phyloP scores from a whole-genome alignment of 192 early-diverging fungal species.

The Hyaloraphidium curvatum region DNA sequence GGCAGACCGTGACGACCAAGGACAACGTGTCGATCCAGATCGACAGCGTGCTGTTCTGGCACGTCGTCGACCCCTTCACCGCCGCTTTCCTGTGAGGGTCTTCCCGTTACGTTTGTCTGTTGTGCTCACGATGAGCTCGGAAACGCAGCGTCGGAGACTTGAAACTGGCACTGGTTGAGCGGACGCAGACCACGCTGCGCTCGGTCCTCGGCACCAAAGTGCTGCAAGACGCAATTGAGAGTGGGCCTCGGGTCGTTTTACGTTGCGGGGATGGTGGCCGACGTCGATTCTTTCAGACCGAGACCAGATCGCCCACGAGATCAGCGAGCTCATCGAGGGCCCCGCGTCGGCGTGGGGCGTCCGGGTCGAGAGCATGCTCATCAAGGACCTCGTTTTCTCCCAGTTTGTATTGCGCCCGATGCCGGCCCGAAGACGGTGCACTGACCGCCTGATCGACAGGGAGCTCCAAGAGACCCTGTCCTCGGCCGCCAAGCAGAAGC shows the following conservation, averaged over 20 bases:
- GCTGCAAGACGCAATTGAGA: slow-evolving; percentile 77
- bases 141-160: no score
- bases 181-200: slow-evolving; percentile 77
- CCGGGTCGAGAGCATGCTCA: slow-evolving; percentile 52
- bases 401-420: no score
- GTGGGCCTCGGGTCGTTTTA: slow-evolving; percentile 21
- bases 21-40: slow-evolving; percentile 76
- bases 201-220: slow-evolving; percentile 63
- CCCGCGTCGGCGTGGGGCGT: slow-evolving; percentile 67
- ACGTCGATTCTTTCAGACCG: not conserved
- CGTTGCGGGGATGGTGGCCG: not conserved
- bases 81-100: slow-evolving; percentile 37
- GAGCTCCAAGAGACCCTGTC: slow-evolving; percentile 69
- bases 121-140: no score
- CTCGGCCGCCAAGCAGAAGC: slow-evolving; percentile 70
- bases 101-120: no score
- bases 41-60: slow-evolving; percentile 76
- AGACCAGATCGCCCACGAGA: slow-evolving; percentile 60
- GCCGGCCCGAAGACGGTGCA: no score
- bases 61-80: slow-evolving; percentile 53
- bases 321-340: slow-evolving; percentile 59
- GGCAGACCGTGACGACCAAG: slow-evolving; percentile 67
- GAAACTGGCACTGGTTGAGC: slow-evolving; percentile 64
- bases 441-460: not conserved
- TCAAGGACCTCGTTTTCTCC: slow-evolving; percentile 71